Evolutionary conservation across 306 rosid genomes (phyloP), one percentile per base, ranked within the genome.

Genomic region (Canavalia ensiformis): DNA sequence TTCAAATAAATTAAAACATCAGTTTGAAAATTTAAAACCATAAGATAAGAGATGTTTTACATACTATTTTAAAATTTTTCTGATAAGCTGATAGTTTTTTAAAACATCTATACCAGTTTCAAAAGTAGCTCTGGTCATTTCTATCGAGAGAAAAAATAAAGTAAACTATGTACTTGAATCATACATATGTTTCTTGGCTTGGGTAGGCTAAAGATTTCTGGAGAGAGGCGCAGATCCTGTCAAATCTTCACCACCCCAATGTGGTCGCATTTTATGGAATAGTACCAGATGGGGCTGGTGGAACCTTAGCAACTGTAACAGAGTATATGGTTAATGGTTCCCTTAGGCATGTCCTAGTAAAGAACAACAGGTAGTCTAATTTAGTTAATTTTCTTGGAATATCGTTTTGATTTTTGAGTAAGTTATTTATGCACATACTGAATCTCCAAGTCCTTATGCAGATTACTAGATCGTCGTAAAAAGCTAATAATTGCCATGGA

Each of bases 271-370:
- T 93, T 82, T 95, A 95, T 74, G 99, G 99, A 42, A 87, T 95
- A 1, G 98, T 93, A 74, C 99, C 98, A 0, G 99, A 95, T 85
- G 98, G 96, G 25, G 85, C 89, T 12, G 94, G 87, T 2, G 94
- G 97, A 82, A 90, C 99, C 49, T 82, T 95, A 84, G 97, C 97
- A 52, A 95, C 98, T 50, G 92, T 93, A 69, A 89, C 99, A 0
- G 99, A 95, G 87, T 95, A 84, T 69, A 91, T 95, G 99, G 93
- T 93, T 47, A 95, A 93, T 72, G 99, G 99, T 59, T 95, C 99
- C 44, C 88, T 95, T 81, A 91, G 96, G 79, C 94, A 88, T 83
- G 97, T 87, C 69, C 88, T 95, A 37, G 33, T 90, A 58, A 89
- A 87, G 88, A 95, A 95, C 66, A 92, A 87, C n/a, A 87, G 92